Evolutionary conservation across 2,329 filamentous ascomycete species (phyloP), one percentile per base, ranked within the genome.

Genomic region (Aspergillus ustus): DNA sequence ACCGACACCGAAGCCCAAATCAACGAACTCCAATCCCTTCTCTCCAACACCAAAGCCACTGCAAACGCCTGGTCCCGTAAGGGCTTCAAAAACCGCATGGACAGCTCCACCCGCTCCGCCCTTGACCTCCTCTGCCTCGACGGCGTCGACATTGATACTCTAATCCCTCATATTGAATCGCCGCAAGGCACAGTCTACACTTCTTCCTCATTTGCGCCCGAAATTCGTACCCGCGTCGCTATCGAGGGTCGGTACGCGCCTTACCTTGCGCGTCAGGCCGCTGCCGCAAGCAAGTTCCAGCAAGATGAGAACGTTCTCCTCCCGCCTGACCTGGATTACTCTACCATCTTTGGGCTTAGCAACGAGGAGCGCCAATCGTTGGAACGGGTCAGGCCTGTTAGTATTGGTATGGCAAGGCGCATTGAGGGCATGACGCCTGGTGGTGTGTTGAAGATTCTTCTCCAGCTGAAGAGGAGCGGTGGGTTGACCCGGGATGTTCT

Each of bases 221-320:
- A 83, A 31, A 85, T 96, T 59, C 85, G 85, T 64, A 80, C 82
- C 56, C 87, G 94, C 48, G 89, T 97, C 7, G 84, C 85, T 46
- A 91, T 97, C 68, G 92, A 97, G 76, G 90, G 90, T 15, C 83
- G 86, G 2, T 99, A 99, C 75, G 92, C 91, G 1, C 94, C 94
- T 0, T 97, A 97, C 74, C 88, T 97, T 43, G 84, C 83, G 50
- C 86, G 88, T 69, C 93, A 98, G 75, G 82, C 83, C 28, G 83
- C 84, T 3, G 84, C 89, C 62, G 89, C 89, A 20, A 83, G 84
- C 34, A 83, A 85, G 7, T 90, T 96, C 74, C 81, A 87, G 62
- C 86, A 88, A 55, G 94, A 98, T 72, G 95, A 97, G 75, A 82
- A 82, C 7, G 78, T 97, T 15, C 80, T 81, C 15, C 79, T 99